Evolutionary conservation across 257 asterid species (phyloP), one percentile per base, ranked within the genome.

Genomic region (Marsdenia floribunda): DNA sequence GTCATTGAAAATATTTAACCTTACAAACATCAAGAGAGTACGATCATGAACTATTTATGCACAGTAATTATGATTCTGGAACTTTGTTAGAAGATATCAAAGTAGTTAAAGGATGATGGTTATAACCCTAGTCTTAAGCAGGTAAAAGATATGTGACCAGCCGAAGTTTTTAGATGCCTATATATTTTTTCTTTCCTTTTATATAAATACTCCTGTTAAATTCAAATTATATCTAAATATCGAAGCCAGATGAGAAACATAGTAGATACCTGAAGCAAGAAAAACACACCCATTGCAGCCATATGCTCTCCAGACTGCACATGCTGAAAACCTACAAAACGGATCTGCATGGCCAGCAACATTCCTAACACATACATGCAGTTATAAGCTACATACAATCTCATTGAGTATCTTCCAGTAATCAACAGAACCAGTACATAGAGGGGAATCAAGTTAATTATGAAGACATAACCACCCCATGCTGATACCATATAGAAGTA

Each of bases 261-360:
- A 77, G 61, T 15, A 46, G 29, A 26, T 85, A 91, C 97, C 98
- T 93, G 98, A 88, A 93, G 81, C 88, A 95, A 87, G 97, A 95
- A 95, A 86, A 95, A 95, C 72, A 92, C 96, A 64, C 99, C 99
- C 98, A 95, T 92, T 54, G 99, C 98, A n/a, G 98, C 99, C 99
- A 92, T 95, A 87, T 95, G 98, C 80, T 95, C 98, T 73, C 99
- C 99, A 40, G 98, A 95, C 83, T 92, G 99, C 73, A 95, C 99
- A 77, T 95, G 99, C 82, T 95, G 99, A 82, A 95, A 95, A 60
- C 99, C 99, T 72, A 95, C 98, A 83, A 95, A 95, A 50, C 98
- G 96, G 58, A 95, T 95, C 85, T 95, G 99, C 99, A 95, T 95
- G 22, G 99, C 99, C 2, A 95, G 92, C 82, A 95, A 81, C 94